Evolutionary conservation across 2,329 filamentous ascomycete genomes (phyloP).

Genomic region (Botrytis hyacinthi): DNA sequence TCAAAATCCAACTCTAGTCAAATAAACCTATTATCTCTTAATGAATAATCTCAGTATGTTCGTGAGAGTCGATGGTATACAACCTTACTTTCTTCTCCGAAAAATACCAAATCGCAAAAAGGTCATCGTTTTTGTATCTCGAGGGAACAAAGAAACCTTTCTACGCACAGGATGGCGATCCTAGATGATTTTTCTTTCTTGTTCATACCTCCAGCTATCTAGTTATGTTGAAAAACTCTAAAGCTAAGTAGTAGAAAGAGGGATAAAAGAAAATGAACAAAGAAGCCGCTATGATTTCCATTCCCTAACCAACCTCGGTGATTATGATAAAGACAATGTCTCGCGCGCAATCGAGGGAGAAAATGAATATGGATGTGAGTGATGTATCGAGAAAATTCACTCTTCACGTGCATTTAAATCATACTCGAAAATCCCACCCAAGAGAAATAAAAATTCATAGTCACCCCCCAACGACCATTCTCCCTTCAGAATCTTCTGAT

Average conservation of each 20-base stretch:
- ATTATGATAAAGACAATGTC: not conserved
- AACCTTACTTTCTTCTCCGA: not conserved
- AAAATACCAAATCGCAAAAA: too few species aligned
- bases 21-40: not conserved
- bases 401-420: too few species aligned
- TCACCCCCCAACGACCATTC: not conserved
- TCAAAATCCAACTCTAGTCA: not conserved
- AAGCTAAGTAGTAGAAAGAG: too few species aligned
- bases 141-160: not conserved
- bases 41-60: not conserved
- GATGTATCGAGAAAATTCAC: not conserved
- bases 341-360: not conserved
- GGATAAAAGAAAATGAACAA: not conserved
- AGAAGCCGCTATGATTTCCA: fast-evolving
- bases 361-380: too few species aligned
- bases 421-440: not conserved
- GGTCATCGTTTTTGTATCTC: not conserved
- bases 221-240: too few species aligned
- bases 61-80: not conserved
- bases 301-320: too few species aligned
- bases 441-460: not conserved
- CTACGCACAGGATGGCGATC: not conserved
- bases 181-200: not conserved
- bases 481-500: fast-evolving
- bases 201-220: not conserved